Evolutionary conservation across 352 stramenopile species (phyloP), one percentile per base, ranked within the genome.

Genomic region (Phytophthora ramorum): DNA sequence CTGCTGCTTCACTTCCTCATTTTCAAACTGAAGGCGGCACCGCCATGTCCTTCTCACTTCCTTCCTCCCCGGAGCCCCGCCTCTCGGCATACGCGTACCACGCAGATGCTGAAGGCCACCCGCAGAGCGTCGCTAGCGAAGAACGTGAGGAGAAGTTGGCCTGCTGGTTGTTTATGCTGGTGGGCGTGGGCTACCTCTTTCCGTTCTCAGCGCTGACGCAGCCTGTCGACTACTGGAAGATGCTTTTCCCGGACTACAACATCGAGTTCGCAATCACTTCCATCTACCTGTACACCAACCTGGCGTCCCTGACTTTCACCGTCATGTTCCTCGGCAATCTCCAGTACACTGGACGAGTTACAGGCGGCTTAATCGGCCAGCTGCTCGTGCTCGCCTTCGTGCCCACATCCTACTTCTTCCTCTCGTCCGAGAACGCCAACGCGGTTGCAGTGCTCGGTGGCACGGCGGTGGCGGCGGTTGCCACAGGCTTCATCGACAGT

Each of bases 221-320:
- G 61, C 84, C 87, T n/a, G 84, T 92, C 52, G 87, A 95, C 79
- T 95, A 95, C 61, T 95, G 87, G 87, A 85, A 89, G 55, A 77
- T 85, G 73, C 73, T 93, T 4, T 95, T 95, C 59, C 84, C 87
- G 0, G 84, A 93, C 65, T 91, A 81, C 70, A 95, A 91, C 75
- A 91, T 95, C 47, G 87, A 95, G 71, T 95, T 95, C 61, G 76
- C 76, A n/a, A 81, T 95, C 66, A 93, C 86, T n/a, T 90, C 76
- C 43, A 72, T 79, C 34, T 95, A 91, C 74, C 87, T 95, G 82
- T 92, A 92, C 72, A 89, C 85, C 19, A 95, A 91, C 66, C 65
- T 95, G 19, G 58, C 60, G 13, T 79, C 85, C 52, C 59, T 95
- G 38, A 78, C 49, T 10, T 54, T 90, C 38, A 74, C 92, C 49